Percentiles rank a stretch among this genome's conserved stretches.
Conservation (phyloP, 1,139 yeast genomes). For the Saccharomyces hybrid region DNA sequence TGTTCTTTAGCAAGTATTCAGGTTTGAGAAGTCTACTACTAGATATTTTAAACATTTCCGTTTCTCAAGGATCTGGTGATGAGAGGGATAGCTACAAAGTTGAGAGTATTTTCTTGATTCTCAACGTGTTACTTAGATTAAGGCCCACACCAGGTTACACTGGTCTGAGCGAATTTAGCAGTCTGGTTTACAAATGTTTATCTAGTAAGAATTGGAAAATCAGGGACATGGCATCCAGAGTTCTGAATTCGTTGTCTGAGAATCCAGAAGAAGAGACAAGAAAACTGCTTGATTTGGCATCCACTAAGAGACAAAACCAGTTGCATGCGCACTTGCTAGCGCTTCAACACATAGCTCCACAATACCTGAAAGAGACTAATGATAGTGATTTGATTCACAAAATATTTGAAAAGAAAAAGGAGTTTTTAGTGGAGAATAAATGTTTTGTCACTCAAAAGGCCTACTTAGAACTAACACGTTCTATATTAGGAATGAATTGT, state of each 20-base stretch:
- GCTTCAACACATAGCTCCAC: conserved; percentile 26
- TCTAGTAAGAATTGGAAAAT: conserved; percentile 64
- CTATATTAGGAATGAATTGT: background rate
- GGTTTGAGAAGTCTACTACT: conserved; percentile 45
- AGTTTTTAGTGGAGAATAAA: background rate
- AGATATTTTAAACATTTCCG: conserved; percentile 38
- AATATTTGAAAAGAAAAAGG: background rate
- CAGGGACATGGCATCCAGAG: conserved; percentile 76
- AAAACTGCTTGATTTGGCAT: conserved; percentile 10
- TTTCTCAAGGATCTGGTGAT: conserved; percentile 21
- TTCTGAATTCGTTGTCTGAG: conserved; percentile 47
- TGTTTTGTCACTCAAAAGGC: background rate
- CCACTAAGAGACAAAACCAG: conserved; percentile 35
- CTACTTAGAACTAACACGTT: background rate
- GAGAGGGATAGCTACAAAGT: conserved; percentile 21
- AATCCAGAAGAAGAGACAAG: conserved; percentile 27
- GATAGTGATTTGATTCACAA: background rate
- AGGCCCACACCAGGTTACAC: conserved; percentile 52
- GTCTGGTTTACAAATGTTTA: conserved; percentile 42
- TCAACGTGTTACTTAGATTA: conserved; percentile 62
- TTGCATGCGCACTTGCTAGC: conserved; percentile 57
- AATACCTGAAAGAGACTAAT: background rate
- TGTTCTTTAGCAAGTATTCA: conserved; percentile 60
- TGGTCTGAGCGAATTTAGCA: conserved; percentile 45
- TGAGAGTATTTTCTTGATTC: conserved; percentile 64